A percentile compares a stretch with the other conserved stretches of the same genome.
Evolutionary conservation across 495 filamentous ascomycete genomes (phyloP).

Genomic region (Penicillium paxilli): DNA sequence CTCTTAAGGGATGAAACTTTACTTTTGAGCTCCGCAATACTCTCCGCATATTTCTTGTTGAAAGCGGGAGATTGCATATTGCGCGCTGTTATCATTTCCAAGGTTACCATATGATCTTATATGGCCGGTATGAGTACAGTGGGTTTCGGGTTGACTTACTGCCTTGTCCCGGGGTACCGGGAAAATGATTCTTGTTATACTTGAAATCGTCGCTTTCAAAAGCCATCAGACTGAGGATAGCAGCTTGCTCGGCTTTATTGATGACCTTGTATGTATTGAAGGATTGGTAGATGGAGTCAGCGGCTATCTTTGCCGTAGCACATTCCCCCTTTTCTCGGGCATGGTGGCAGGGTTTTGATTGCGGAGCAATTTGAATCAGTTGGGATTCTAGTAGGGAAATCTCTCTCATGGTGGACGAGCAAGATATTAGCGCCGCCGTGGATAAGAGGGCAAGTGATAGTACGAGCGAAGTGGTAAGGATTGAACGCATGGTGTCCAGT

Average conservation of each 20-base stretch:
- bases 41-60: constrained; percentile 63
- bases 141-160: constrained; percentile 38
- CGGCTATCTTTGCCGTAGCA: constrained; percentile 63
- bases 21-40: constrained; percentile 48
- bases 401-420: not conserved
- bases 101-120: too few species aligned
- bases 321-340: constrained; percentile 56
- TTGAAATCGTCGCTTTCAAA: constrained; percentile 69
- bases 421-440: constrained; percentile 13
- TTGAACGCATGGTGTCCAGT: not conserved
- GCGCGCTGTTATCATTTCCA: constrained; percentile 37
- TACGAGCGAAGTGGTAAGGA: constrained; percentile 10
- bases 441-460: constrained; percentile 15
- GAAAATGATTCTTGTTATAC: constrained; percentile 65
- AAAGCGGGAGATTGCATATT: constrained; percentile 71
- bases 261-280: constrained; percentile 58
- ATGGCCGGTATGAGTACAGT: too few species aligned
- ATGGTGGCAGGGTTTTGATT: constrained; percentile 47
- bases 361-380: constrained; percentile 55
- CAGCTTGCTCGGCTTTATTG: constrained; percentile 58
- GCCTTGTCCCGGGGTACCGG: constrained; percentile 68
- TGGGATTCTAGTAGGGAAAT: constrained; percentile 39
- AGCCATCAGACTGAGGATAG: constrained; percentile 61
- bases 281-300: constrained; percentile 52
- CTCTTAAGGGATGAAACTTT: constrained; percentile 33